Conservation (phyloP, 345 rosid genomes). For the Hypericum androsaemum region DNA sequence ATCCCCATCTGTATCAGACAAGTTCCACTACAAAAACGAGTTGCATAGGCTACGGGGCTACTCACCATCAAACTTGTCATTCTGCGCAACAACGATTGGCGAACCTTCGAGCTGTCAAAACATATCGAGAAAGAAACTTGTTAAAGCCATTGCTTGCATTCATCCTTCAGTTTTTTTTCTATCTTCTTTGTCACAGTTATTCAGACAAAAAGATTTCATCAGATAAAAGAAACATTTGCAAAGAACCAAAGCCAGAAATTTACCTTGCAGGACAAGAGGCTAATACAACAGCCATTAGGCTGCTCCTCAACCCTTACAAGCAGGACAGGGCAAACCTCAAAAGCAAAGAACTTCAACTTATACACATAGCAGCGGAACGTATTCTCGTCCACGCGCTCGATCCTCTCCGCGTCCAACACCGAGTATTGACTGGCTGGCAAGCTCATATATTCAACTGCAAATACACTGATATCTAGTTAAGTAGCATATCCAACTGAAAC, state of each 20-base stretch:
- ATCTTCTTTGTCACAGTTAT: no score
- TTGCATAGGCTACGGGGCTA: no score
- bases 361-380: conserved; percentile 82
- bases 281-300: conserved; percentile 82
- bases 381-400: conserved; percentile 80
- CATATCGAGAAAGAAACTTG: conserved; percentile 11
- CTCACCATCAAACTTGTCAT: conserved; percentile 91
- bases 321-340: conserved; percentile 90
- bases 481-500: no score
- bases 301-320: conserved; percentile 84
- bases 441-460: conserved; percentile 87
- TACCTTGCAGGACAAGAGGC: conserved; percentile 85
- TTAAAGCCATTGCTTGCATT: no score
- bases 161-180: no score
- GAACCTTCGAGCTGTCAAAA: conserved; percentile 82
- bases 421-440: conserved; percentile 97
- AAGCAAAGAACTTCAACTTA: conserved; percentile 70
- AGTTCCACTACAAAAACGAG: no score
- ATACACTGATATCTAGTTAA: no score
- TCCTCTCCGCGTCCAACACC: conserved; percentile 95
- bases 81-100: conserved; percentile 75
- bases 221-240: neutral
- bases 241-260: neutral
- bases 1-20: no score
- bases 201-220: conserved; percentile 6